Evolutionary conservation across 352 stramenopile species (phyloP).

Genomic region (Lagenidium giganteum): DNA sequence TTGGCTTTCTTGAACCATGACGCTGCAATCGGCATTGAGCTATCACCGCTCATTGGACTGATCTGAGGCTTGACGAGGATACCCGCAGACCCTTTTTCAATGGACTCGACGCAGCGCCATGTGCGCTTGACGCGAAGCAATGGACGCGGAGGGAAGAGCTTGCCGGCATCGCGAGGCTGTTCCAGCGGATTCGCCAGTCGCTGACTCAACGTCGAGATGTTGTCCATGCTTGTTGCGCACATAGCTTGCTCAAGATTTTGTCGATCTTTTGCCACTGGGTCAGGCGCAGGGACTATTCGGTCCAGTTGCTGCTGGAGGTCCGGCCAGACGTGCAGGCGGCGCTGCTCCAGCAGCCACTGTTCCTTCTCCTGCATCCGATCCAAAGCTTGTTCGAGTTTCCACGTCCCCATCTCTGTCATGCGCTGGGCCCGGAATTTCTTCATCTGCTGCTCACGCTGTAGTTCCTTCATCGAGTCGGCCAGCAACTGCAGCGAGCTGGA

Average conservation of each 20-base stretch:
- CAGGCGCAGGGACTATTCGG: no score
- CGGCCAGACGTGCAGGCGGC: constrained; percentile 51
- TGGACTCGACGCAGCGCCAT: constrained; percentile 83
- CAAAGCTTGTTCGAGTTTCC: constrained; percentile 62
- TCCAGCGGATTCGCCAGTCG: constrained; percentile 60
- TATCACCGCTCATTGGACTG: constrained; percentile 86
- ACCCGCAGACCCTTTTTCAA: constrained; percentile 58
- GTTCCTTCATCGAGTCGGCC: constrained; percentile 65
- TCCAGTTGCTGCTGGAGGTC: constrained; percentile 48
- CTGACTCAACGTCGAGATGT: constrained; percentile 52
- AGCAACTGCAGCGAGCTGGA: constrained; percentile 40
- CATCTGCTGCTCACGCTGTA: constrained; percentile 82
- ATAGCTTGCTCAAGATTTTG: constrained; percentile 15
- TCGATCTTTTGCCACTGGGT: no score
- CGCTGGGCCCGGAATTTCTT: constrained; percentile 68
- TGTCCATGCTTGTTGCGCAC: constrained; percentile 30
- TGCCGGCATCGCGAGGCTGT: constrained; percentile 40
- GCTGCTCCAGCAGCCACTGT: constrained; percentile 53
- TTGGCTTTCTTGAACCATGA: constrained; percentile 88
- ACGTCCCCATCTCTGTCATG: constrained; percentile 67
- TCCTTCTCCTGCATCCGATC: constrained; percentile 46
- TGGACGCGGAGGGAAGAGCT: constrained; percentile 56
- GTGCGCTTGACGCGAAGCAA: constrained; percentile 77
- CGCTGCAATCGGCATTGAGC: constrained; percentile 64
- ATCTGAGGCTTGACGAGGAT: constrained; percentile 91